Evolutionary conservation across 2,329 filamentous ascomycete species (phyloP).

Genomic region (Phaeosphaeria sp.): DNA sequence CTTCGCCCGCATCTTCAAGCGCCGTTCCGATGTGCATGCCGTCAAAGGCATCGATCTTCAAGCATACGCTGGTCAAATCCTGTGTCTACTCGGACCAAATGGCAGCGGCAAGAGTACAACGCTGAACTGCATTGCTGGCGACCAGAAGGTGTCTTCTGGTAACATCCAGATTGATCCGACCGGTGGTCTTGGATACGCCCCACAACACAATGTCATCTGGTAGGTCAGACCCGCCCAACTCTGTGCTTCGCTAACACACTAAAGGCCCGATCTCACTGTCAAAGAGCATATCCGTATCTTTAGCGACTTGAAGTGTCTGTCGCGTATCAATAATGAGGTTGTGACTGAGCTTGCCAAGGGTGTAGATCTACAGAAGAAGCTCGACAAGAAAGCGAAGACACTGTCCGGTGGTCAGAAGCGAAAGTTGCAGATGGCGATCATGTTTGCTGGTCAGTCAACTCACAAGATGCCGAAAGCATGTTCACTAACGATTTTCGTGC

Average conservation of each 20-base stretch:
- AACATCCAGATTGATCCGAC: conserved; percentile 27
- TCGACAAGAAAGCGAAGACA: conserved; percentile 72
- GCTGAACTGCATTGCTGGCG: conserved; percentile 31
- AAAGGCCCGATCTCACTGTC: conserved; percentile 35
- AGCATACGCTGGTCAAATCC: conserved; percentile 31
- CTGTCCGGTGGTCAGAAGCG: conserved; percentile 89
- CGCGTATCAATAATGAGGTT: conserved; percentile 53
- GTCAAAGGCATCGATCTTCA: conserved; percentile 27
- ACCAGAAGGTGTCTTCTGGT: conserved; percentile 30
- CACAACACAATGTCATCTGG: conserved; percentile 34
- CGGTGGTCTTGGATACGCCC: conserved; percentile 34
- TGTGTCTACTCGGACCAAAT: conserved; percentile 36
- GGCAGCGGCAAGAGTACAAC: conserved; percentile 36
- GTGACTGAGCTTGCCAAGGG: conserved; percentile 55
- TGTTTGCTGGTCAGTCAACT: conserved; percentile 66
- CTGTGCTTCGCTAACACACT: conserved; percentile 41
- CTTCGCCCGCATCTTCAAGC: conserved; percentile 25
- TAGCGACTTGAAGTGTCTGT: conserved; percentile 33
- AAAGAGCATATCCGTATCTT: conserved; percentile 38
- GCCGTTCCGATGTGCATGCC: conserved; percentile 25
- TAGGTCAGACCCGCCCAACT: conserved; percentile 5
- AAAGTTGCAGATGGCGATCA: conserved; percentile 89
- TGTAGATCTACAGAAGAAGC: conserved; percentile 78
- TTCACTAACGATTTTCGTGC: not conserved
- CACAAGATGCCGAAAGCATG: not conserved